A percentile compares a stretch with the other conserved stretches of the same genome.
Evolutionary conservation across 2,329 filamentous ascomycete species (phyloP).

Genomic region (Trichoderma sp.): DNA sequence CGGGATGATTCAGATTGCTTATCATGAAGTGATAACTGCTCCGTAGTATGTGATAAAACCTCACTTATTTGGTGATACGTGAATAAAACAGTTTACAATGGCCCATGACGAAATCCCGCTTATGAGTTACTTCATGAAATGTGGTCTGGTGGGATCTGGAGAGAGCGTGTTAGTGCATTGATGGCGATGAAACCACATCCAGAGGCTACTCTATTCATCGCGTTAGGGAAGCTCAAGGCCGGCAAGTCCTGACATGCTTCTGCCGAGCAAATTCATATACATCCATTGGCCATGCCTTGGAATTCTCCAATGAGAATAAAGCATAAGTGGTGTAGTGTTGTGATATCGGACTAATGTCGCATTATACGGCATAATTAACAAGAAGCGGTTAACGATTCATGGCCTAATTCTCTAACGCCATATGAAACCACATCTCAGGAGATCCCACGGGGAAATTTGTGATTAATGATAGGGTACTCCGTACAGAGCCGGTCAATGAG

Average conservation of each 20-base stretch:
- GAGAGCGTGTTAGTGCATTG: not conserved
- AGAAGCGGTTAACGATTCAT: not conserved
- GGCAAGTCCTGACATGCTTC: not conserved
- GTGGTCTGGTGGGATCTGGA: not conserved
- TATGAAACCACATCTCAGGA: not conserved
- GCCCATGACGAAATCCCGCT: not conserved
- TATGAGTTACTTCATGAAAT: not conserved
- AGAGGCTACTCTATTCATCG: not conserved
- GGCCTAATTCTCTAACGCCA: not conserved
- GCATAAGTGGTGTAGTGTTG: not conserved
- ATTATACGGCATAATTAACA: not conserved
- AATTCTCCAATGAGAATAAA: not conserved
- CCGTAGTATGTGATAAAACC: not conserved
- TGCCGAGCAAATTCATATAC: not conserved
- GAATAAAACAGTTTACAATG: not conserved
- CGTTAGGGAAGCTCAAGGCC: not conserved
- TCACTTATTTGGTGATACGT: slow-evolving; percentile 1
- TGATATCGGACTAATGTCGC: not conserved
- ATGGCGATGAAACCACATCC: not conserved
- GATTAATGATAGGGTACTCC: not conserved
- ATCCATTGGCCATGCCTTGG: not conserved
- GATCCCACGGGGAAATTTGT: not conserved
- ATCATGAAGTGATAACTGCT: not conserved
- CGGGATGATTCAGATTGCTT: not conserved
- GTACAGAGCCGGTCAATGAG: not conserved